phyloP scores from a whole-genome alignment of 2,329 filamentous ascomycete genomes.

The Neonectria magnoliae region DNA sequence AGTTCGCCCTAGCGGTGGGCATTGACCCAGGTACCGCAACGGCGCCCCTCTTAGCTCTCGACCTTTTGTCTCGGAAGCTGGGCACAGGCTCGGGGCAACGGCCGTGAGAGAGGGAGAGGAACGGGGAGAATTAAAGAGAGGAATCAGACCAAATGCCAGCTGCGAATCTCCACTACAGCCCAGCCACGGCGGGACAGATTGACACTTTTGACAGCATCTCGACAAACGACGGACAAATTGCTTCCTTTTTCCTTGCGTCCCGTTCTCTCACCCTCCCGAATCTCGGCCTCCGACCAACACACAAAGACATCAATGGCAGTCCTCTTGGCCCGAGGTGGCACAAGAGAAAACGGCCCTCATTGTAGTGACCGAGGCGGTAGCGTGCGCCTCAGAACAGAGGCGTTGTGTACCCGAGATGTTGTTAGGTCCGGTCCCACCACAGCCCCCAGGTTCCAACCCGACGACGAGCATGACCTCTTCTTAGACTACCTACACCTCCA shows the following conservation, averaged over 20 bases:
- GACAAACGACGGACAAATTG: background rate
- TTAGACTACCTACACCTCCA: no score
- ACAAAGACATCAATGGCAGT: background rate
- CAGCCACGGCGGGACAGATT: background rate
- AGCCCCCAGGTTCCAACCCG: background rate
- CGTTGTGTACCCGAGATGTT: conserved; percentile 24
- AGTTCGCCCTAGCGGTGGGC: conserved; percentile 2
- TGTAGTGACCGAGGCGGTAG: background rate
- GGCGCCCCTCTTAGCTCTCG: conserved; percentile 2
- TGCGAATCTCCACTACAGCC: conserved; percentile 18
- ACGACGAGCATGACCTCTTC: background rate
- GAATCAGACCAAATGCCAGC: conserved; percentile 37
- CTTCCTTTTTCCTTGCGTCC: background rate
- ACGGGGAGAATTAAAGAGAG: conserved; percentile 20
- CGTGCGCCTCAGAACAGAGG: conserved; percentile 8
- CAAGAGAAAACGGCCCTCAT: background rate
- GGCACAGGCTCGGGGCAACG: background rate
- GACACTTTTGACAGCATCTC: conserved; percentile 1
- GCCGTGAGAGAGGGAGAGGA: conserved; percentile 7
- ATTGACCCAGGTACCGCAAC: conserved; percentile 7
- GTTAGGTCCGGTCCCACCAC: conserved; percentile 17
- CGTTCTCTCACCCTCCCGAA: background rate
- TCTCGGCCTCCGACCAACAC: background rate
- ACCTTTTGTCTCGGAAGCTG: background rate
- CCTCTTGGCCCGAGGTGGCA: background rate